A percentile compares a stretch with the other conserved stretches of the same genome.
Evolutionary conservation across 2,329 filamentous ascomycete species (phyloP).

Genomic region (Fusarium torulosum): DNA sequence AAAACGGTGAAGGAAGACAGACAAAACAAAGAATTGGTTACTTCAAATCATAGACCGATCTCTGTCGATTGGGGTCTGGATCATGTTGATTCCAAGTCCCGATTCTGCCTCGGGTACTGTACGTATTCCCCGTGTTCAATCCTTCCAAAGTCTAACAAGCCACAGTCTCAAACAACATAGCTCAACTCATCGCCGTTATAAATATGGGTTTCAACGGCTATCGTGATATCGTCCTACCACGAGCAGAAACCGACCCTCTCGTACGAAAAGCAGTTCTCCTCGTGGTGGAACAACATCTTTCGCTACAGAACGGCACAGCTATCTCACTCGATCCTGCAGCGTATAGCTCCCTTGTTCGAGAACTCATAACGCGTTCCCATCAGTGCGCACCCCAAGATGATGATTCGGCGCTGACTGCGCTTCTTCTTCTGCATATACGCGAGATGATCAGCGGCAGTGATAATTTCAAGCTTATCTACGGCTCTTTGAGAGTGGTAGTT

Average conservation of each 20-base stretch:
- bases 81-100: constrained; percentile 34
- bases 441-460: constrained; percentile 45
- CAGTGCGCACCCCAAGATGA: constrained; percentile 40
- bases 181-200: constrained; percentile 42
- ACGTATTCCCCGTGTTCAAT: rapidly evolving
- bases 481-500: constrained; percentile 31
- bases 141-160: neutral
- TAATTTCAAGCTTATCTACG: constrained; percentile 41
- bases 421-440: constrained; percentile 37
- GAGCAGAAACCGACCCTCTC: constrained; percentile 35
- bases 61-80: constrained; percentile 25
- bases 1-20: neutral
- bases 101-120: constrained; percentile 42
- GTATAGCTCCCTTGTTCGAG: constrained; percentile 28
- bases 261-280: constrained; percentile 41
- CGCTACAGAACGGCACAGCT: constrained; percentile 23
- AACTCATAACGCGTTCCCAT: constrained; percentile 36
- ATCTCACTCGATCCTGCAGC: constrained; percentile 28
- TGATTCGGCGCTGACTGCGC: constrained; percentile 39
- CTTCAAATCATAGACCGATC: neutral
- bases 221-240: constrained; percentile 37
- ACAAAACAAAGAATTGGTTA: neutral
- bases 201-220: constrained; percentile 46
- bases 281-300: constrained; percentile 40
- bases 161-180: constrained; percentile 41